Percentiles rank a stretch among this genome's conserved stretches.
Evolutionary conservation across 768 basidiomycete genomes (phyloP).

Genomic region (Lactifluus piperatus): DNA sequence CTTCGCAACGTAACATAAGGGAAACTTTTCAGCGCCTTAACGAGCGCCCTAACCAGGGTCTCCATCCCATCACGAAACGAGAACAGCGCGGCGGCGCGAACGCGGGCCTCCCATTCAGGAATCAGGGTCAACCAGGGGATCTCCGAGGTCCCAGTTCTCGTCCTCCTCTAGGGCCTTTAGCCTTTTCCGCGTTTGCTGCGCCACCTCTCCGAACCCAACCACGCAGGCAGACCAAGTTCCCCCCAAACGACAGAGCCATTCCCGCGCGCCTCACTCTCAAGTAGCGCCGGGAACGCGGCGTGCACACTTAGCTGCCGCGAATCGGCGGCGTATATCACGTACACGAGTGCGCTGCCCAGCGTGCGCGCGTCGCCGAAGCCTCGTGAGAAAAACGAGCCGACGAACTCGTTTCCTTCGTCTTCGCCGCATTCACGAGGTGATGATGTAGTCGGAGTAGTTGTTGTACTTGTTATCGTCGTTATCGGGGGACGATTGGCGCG

Average conservation of each 20-base stretch:
- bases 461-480: not conserved
- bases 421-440: not conserved
- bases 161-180: slow-evolving; percentile 11
- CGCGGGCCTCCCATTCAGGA: slow-evolving; percentile 23
- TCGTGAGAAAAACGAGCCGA: slow-evolving; percentile 68
- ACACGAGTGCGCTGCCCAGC: too few species aligned
- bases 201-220: slow-evolving; percentile 14
- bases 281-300: slow-evolving; percentile 67
- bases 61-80: slow-evolving; percentile 74
- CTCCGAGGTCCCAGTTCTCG: slow-evolving; percentile 32
- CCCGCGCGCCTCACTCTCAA: slow-evolving; percentile 59
- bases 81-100: slow-evolving; percentile 65
- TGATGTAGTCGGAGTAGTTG: not conserved
- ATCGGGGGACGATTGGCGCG: not conserved
- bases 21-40: slow-evolving; percentile 33
- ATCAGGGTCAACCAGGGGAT: slow-evolving; percentile 26
- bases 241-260: slow-evolving; percentile 65
- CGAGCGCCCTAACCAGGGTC: slow-evolving; percentile 54
- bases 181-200: not conserved
- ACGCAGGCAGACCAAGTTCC: slow-evolving; percentile 29
- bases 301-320: slow-evolving; percentile 64
- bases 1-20: slow-evolving; percentile 52
- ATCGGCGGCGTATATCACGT: slow-evolving; percentile 91
- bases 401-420: slow-evolving; percentile 54
- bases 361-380: slow-evolving; percentile 70